Percentiles rank a stretch among this genome's conserved stretches.
These are phyloP conservation scores for Onygenales sp. DNA, from an alignment of 2,329 filamentous ascomycete species.

Conservation along the genomic window DNA sequence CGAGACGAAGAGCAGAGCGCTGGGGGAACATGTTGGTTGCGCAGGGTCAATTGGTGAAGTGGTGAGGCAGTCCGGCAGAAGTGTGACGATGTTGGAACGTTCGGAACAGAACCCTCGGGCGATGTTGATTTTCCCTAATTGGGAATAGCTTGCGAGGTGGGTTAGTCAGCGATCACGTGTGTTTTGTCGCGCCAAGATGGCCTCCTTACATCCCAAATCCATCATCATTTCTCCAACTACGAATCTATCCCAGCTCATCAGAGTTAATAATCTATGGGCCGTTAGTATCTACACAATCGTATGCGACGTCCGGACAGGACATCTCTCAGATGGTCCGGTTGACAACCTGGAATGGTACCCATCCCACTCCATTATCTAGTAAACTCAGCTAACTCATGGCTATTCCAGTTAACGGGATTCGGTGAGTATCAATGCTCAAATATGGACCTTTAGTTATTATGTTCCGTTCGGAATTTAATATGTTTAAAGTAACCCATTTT, in stretches of 20 bases:
- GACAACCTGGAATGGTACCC: constrained; percentile 74
- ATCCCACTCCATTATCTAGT: not conserved
- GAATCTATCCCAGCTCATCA: too few relatives aligned
- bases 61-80: not conserved
- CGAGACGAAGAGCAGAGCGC: constrained; percentile 51
- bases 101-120: too few relatives aligned
- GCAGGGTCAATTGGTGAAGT: not conserved
- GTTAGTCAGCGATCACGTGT: too few relatives aligned
- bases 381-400: constrained; percentile 15
- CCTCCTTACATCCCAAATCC: too few relatives aligned
- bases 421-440: constrained; percentile 34
- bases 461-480: not conserved
- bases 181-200: too few relatives aligned
- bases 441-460: not conserved
- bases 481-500: constrained; percentile 62
- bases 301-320: not conserved
- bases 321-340: constrained; percentile 49
- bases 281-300: too few relatives aligned
- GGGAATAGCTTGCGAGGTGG: too few relatives aligned
- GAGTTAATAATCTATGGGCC: too few relatives aligned
- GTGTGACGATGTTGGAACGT: too few relatives aligned
- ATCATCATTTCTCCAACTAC: too few relatives aligned
- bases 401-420: constrained; percentile 66
- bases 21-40: constrained; percentile 50
- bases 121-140: too few relatives aligned